Conservation (phyloP, 345 rosid species). For the Adansonia digitata region DNA sequence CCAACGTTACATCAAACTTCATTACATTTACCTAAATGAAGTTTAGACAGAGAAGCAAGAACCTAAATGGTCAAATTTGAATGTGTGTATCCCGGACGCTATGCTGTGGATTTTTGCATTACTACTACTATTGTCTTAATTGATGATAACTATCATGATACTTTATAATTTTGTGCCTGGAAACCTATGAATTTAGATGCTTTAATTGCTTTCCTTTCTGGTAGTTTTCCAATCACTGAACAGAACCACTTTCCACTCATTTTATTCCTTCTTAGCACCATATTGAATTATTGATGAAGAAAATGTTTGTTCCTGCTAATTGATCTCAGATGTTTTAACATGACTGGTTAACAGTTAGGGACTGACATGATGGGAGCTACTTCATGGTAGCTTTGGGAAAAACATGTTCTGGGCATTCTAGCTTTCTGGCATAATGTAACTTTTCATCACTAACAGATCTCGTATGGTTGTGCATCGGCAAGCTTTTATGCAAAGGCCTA, state of each 20-base stretch:
- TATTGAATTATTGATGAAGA: neutral
- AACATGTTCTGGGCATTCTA: neutral
- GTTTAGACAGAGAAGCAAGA: neutral
- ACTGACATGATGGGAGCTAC: neutral
- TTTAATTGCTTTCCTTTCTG: neutral
- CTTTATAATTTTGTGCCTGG: neutral
- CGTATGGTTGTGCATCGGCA: neutral
- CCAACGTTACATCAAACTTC: neutral
- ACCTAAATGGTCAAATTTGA: neutral
- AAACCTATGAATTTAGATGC: neutral
- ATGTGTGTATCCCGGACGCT: neutral
- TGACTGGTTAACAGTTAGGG: neutral
- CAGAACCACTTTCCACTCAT: neutral
- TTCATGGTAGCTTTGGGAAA: neutral
- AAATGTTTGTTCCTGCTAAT: neutral
- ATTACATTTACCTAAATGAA: neutral
- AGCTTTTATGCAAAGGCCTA: neutral
- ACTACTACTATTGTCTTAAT: neutral
- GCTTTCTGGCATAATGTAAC: neutral
- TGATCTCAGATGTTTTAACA: neutral
- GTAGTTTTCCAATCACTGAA: neutral
- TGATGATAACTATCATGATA: neutral
- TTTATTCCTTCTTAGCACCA: neutral
- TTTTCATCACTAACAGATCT: neutral
- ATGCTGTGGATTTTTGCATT: neutral